Conservation (phyloP, 805 yeast genomes). For the Saturnispora halmiae region DNA sequence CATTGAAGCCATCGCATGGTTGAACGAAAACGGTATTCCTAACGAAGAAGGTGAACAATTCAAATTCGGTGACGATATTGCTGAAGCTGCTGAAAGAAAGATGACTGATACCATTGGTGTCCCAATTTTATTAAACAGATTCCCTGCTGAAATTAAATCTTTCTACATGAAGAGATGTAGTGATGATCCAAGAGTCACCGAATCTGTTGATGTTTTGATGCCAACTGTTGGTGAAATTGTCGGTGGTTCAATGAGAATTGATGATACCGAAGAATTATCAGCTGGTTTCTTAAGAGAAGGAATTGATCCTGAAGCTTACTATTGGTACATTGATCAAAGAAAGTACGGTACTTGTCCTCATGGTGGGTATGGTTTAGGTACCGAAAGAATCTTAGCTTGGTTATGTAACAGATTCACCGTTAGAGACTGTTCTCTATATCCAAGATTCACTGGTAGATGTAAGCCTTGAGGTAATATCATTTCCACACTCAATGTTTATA, state of each 20-base stretch:
- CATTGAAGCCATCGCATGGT: conserved; percentile 88
- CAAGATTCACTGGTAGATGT: conserved; percentile 97
- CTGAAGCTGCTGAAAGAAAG: conserved; percentile 98
- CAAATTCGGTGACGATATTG: conserved; percentile 97
- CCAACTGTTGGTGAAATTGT: conserved; percentile 98
- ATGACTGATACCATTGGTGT: conserved; percentile 93
- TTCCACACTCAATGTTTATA: background rate
- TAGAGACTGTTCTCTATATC: conserved; percentile 95
- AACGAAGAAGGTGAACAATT: conserved; percentile 92
- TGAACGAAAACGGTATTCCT: conserved; percentile 86
- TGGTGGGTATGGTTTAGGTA: conserved; percentile 98
- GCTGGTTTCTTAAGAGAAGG: conserved; percentile 92
- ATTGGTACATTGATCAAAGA: conserved; percentile 95
- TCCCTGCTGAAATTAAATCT: conserved; percentile 96
- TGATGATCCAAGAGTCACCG: conserved; percentile 92
- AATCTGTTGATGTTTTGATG: conserved; percentile 96
- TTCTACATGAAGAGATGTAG: conserved; percentile 93
- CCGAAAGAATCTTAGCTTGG: conserved; percentile 98
- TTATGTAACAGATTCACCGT: conserved; percentile 95
- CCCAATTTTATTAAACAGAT: conserved; percentile 85
- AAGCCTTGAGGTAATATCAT: conserved; percentile 42
- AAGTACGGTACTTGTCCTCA: conserved; percentile 97
- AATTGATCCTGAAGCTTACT: conserved; percentile 73
- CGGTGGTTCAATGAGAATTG: conserved; percentile 98
- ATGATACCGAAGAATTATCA: conserved; percentile 66